Evolutionary conservation across 352 stramenopile species (phyloP), one percentile per base, ranked within the genome.

Genomic region (Elongisporangium anandrum): DNA sequence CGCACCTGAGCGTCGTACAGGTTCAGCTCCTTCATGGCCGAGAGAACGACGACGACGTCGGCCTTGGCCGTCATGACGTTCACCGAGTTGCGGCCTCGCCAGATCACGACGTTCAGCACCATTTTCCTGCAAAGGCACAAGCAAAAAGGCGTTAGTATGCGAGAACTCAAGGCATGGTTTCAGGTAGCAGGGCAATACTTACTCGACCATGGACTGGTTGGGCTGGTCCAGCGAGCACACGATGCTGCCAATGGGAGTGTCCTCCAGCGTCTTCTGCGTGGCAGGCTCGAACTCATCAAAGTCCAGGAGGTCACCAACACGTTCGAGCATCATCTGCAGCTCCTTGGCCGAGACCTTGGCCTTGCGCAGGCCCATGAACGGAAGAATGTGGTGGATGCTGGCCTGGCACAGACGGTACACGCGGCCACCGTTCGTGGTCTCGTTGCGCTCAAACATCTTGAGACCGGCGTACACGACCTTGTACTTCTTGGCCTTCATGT

Each of bases 371-470:
- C 57, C 75, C 75, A 94, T 89, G 68, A 82, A 92, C 17, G 88
- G 87, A 45, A 97, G 73, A n/a, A 95, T 75, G 59, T 96, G 79
- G 19, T 70, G 66, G 21, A 97, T 56, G 26, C 92, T 90, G 7
- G 92, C 81, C 60, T 98, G 91, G 58, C 86, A 97, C 19, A 98
- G 65, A 13, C 93, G 90, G 74, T 95, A 97, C 16, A 85, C 79
- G 51, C 86, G 88, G 13, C 73, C 79, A 50, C 82, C 75, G 16
- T 84, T 72, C 1, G 64, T 62, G 22, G 85, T 77, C 50, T 92
- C 88, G 61, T 91, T 96, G 59, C 88, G 85, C 60, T 97, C 90
- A 59, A 98, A 97, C 63, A 97, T 90, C 69, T 97, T 96, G 29
- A 97, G 75, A 5, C 93, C 93, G 20, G 90, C 88, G 70, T 97